These are phyloP conservation scores for Pelargonium cotyledonis DNA, from an alignment of 441 rosid species.

Conservation along the genomic window DNA sequence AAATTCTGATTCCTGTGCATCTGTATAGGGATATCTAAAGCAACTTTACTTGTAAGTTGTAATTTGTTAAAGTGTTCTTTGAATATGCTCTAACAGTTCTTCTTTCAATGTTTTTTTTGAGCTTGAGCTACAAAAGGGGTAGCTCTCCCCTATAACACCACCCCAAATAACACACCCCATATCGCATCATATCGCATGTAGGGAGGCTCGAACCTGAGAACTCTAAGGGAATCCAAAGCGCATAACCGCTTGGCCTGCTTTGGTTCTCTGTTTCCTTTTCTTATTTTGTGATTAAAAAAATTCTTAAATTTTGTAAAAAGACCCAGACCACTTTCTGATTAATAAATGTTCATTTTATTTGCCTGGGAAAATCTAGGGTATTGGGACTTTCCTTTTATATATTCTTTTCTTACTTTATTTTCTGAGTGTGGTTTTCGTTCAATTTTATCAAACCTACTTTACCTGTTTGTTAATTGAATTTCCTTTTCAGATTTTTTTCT, in stretches of 20 bases:
- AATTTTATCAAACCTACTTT: not conserved
- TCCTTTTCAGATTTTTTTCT: not conserved
- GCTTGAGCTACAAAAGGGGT: too few species aligned
- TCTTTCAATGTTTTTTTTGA: too few species aligned
- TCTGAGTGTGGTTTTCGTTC: too few species aligned
- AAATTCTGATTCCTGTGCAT: slow-evolving; percentile 27
- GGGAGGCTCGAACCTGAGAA: too few species aligned
- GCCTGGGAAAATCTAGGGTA: not conserved
- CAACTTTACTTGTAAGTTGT: not conserved
- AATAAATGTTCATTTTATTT: not conserved
- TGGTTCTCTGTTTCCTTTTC: slow-evolving; percentile 12
- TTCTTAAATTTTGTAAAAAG: slow-evolving; percentile 11
- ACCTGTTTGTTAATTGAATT: not conserved
- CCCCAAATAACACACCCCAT: too few species aligned
- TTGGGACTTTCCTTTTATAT: not conserved
- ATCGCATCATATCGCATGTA: too few species aligned
- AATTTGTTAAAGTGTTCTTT: slow-evolving; percentile 13
- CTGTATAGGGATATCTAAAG: slow-evolving; percentile 23
- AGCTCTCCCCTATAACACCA: too few species aligned
- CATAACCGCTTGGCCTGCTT: too few species aligned
- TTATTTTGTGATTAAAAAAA: slow-evolving; percentile 13
- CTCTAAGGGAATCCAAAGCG: too few species aligned
- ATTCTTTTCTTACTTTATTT: not conserved
- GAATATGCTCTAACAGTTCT: slow-evolving; percentile 14
- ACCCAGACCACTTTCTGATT: not conserved